Evolutionary conservation across 306 rosid genomes (phyloP).

Genomic region (Ammopiptanthus mongolicus): DNA sequence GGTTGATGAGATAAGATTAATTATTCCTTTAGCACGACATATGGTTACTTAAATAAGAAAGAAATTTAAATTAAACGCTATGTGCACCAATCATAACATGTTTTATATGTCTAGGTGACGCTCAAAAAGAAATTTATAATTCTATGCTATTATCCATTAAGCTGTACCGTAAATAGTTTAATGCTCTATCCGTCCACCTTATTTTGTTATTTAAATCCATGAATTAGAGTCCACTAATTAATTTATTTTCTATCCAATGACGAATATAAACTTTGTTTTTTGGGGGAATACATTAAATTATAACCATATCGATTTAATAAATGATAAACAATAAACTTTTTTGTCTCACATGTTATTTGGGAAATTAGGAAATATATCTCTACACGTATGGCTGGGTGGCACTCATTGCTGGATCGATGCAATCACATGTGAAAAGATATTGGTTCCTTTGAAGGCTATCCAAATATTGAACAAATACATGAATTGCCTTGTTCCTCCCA

Average conservation of each 20-base stretch:
- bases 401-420: background rate
- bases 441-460: background rate
- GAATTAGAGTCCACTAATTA: background rate
- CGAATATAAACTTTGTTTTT: background rate
- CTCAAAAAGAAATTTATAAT: background rate
- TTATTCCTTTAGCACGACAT: background rate
- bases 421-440: slow-evolving; percentile 9
- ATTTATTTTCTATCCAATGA: background rate
- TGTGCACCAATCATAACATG: slow-evolving; percentile 11
- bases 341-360: slow-evolving; percentile 3
- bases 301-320: background rate
- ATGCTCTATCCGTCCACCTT: background rate
- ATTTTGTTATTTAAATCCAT: background rate
- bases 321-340: background rate
- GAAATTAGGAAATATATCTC: background rate
- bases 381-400: background rate
- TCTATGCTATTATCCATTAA: background rate
- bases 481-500: background rate
- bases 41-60: slow-evolving; percentile 4
- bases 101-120: background rate
- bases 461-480: background rate
- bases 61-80: background rate
- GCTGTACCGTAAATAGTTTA: slow-evolving; percentile 17
- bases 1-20: background rate
- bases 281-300: background rate